Evolutionary conservation across 306 rosid species (phyloP).

Genomic region (Cicer judaicum): DNA sequence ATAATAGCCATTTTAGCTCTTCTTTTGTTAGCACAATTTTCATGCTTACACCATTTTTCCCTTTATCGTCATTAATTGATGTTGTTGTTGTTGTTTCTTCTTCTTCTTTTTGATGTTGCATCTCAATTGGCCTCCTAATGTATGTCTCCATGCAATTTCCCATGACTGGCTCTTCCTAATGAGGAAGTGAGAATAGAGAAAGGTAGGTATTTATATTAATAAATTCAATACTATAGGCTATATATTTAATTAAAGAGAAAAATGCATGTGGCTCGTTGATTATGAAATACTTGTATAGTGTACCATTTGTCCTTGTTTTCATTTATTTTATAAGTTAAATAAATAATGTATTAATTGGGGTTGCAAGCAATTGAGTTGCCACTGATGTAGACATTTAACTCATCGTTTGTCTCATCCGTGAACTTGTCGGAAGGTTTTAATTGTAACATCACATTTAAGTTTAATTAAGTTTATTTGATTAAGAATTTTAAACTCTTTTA

Average conservation of each 20-base stretch:
- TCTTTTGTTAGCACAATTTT: conserved; percentile 78
- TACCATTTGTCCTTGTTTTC: conserved; percentile 35
- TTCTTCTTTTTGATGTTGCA: conserved; percentile 36
- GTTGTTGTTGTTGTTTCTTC: conserved; percentile 19
- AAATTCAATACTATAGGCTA: conserved; percentile 7
- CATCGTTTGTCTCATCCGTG: conserved; percentile 38
- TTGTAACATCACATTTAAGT: background rate
- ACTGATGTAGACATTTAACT: conserved; percentile 45
- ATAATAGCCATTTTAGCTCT: conserved; percentile 74
- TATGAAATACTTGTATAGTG: conserved; percentile 24
- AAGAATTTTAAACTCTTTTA: too few species aligned
- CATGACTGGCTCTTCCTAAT: conserved; percentile 48
- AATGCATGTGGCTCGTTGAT: conserved; percentile 30
- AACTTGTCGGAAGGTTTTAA: conserved; percentile 12
- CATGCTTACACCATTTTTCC: conserved; percentile 52
- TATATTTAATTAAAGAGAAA: conserved; percentile 12
- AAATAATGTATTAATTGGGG: conserved; percentile 25
- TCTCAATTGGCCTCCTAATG: conserved; percentile 27
- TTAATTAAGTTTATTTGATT: background rate
- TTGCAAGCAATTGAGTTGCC: conserved; percentile 36
- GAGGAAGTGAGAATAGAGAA: conserved; percentile 4
- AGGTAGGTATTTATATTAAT: conserved; percentile 30
- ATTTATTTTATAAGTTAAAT: background rate
- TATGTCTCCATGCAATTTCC: conserved; percentile 79
- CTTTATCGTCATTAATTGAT: conserved; percentile 19